Conservation (phyloP, 1,139 yeast genomes). For the Protomyces inundatus region DNA sequence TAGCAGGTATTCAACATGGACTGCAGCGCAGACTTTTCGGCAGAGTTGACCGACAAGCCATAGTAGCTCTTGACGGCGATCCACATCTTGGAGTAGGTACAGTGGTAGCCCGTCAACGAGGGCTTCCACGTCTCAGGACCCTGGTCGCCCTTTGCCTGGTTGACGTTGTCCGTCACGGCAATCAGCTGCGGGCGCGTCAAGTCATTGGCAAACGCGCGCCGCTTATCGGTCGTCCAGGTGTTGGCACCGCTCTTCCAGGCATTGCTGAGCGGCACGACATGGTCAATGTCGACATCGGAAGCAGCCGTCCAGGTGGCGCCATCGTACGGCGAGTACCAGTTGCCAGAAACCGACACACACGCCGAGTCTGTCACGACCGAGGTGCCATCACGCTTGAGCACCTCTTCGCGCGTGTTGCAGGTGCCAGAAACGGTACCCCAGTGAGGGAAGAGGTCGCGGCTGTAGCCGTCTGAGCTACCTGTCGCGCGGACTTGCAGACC, state of each 20-base stretch:
- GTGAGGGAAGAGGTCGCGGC: neutral
- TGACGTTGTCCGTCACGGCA: neutral
- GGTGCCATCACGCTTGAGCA: neutral
- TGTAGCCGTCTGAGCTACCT: neutral
- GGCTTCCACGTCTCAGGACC: neutral
- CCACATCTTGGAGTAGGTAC: neutral
- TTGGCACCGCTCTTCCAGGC: neutral
- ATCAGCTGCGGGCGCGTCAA: neutral
- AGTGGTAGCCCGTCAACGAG: neutral
- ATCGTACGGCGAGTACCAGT: neutral
- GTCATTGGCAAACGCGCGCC: neutral
- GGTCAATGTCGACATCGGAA: neutral
- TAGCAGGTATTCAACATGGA: neutral
- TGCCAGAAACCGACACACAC: neutral
- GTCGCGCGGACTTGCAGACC: neutral
- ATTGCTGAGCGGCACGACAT: neutral
- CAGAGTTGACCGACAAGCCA: neutral
- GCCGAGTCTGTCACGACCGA: neutral
- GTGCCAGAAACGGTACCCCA: neutral
- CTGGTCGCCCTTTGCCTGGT: neutral
- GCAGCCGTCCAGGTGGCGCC: neutral
- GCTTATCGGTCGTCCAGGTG: neutral
- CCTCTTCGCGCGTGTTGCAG: neutral
- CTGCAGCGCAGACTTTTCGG: neutral
- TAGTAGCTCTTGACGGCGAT: neutral